These are phyloP conservation scores for Oryza glaberrima DNA, from an alignment of 176 grass and related monocot species.

Conservation along the genomic window DNA sequence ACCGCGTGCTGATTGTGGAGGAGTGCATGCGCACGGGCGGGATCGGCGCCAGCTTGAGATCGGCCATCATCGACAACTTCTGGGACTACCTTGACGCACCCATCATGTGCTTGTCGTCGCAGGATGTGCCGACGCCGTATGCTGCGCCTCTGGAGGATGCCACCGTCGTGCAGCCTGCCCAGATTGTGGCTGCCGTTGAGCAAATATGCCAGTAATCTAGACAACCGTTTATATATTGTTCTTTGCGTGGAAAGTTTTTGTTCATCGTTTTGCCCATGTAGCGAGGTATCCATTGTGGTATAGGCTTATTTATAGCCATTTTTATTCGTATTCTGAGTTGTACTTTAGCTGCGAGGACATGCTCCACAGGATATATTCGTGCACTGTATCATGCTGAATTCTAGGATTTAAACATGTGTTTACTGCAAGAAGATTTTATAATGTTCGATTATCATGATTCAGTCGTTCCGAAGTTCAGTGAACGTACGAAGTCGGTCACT, in stretches of 20 bases:
- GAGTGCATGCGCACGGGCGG: constrained; percentile 97
- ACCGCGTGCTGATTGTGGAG: constrained; percentile 83
- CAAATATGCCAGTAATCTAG: constrained; percentile 71
- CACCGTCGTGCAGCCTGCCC: constrained; percentile 78
- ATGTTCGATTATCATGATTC: background rate
- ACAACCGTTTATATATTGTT: background rate
- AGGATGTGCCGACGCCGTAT: constrained; percentile 86
- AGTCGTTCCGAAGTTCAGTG: background rate
- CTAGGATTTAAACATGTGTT: background rate
- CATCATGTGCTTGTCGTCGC: constrained; percentile 82
- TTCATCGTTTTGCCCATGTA: constrained; percentile 16
- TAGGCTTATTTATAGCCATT: constrained; percentile 23
- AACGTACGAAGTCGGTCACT: no score
- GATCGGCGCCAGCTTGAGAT: constrained; percentile 78
- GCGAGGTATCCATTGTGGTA: constrained; percentile 40
- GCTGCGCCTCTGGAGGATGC: constrained; percentile 77
- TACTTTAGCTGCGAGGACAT: background rate
- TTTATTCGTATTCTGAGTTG: constrained; percentile 26
- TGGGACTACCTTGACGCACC: constrained; percentile 92
- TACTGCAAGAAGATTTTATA: constrained; percentile 1
- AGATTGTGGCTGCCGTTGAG: constrained; percentile 83
- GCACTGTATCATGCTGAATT: background rate
- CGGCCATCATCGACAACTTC: constrained; percentile 83
- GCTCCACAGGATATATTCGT: background rate
- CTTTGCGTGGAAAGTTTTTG: constrained; percentile 1